Evolutionary conservation across 441 rosid species (phyloP), one percentile per base, ranked within the genome.

Genomic region (Kokia cookei): DNA sequence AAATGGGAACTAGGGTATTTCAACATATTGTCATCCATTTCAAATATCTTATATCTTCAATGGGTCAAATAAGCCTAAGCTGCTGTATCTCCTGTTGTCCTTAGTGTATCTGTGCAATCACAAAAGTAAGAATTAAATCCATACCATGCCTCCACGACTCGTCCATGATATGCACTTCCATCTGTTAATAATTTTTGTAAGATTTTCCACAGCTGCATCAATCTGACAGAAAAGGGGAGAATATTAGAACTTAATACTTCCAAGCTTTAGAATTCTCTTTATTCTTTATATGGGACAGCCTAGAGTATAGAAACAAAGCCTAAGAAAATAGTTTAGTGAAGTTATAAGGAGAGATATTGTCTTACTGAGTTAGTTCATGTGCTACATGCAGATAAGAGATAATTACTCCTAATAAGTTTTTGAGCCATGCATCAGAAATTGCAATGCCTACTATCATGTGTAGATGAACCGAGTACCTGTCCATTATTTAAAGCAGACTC

Each of bases 71-170:
- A 7, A 47, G 37, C 14, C 8, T 22, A 65, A 10, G 54, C 69
- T 45, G 50, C 1, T 22, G 19, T 47, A 12, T 47, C 29, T 43
- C 40, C 48, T 14, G 11, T 24, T 47, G 47, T 7, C 5, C 40
- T 14, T 32, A 7, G 27, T 26, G 19, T 19, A 45, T 5, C 24
- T 19, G 58, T 27, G 6, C 45, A 69, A 53, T 8, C 47, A 53
- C 3, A 48, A 69, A 53, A 32, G 53, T n/a, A 70, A 37, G 53
- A 57, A 71, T 19, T 2, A 71, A 59, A 66, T 75, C 50, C 88
- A 75, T 89, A 89, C 92, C 91, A 84, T 79, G 85, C 95, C 93
- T 75, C 91, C 97, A 80, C 90, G 82, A 81, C 86, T 85, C 15
- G 89, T 85, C 97, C 97, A 92, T 8, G 86, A 83, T 79, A 90